Percentiles rank a stretch among this genome's conserved stretches.
These are phyloP conservation scores for Phytopythium delawarense DNA, from an alignment of 352 stramenopile species.

Conservation along the genomic window DNA sequence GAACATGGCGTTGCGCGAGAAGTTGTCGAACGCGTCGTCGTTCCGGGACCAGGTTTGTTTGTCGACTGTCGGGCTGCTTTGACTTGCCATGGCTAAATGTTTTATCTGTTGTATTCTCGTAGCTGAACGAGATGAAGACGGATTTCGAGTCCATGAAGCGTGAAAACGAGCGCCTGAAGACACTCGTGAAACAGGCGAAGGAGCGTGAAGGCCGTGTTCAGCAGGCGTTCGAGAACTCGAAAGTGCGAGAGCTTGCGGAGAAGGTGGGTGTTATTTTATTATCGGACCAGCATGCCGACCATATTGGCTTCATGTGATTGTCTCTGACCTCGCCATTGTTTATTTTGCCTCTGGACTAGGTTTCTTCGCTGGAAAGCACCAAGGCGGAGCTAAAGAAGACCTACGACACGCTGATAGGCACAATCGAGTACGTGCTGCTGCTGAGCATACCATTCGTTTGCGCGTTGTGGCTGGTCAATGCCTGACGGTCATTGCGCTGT, in stretches of 20 bases:
- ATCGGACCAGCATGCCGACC: background rate
- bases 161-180: slow-evolving; percentile 46
- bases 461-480: background rate
- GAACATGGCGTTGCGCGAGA: slow-evolving; percentile 70
- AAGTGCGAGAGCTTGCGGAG: slow-evolving; percentile 29
- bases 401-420: slow-evolving; percentile 28
- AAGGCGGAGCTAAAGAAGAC: slow-evolving; percentile 33
- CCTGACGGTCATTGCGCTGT: background rate
- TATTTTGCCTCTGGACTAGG: slow-evolving; percentile 11
- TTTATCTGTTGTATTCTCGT: slow-evolving; percentile 4
- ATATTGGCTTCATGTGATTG: too few relatives aligned
- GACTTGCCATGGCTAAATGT: background rate
- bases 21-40: slow-evolving; percentile 47
- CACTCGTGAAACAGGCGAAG: slow-evolving; percentile 37
- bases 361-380: slow-evolving; percentile 28
- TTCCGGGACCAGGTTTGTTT: slow-evolving; percentile 67
- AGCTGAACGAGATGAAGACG: slow-evolving; percentile 62
- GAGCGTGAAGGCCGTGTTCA: slow-evolving; percentile 26
- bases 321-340: background rate
- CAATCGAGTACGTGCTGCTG: slow-evolving; percentile 25
- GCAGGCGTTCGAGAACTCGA: slow-evolving; percentile 23
- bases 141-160: slow-evolving; percentile 38
- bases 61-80: background rate
- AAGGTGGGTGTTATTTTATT: slow-evolving; percentile 21
- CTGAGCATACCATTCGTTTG: background rate